Conservation (phyloP, 2,329 filamentous ascomycete species). For the Aspergillus amoenus region DNA sequence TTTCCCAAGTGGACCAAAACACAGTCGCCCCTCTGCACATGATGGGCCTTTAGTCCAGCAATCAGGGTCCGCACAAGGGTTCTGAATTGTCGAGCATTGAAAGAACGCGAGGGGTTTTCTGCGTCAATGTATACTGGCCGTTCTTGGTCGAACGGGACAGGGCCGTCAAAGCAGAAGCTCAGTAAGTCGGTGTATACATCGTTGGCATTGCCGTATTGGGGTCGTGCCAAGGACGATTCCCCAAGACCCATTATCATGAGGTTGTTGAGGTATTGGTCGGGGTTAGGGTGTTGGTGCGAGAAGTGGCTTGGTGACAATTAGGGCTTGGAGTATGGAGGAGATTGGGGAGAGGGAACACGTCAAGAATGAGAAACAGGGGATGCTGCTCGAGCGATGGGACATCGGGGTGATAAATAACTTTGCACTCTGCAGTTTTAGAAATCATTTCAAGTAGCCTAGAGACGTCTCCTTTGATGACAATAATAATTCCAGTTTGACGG, state of each 20-base stretch:
- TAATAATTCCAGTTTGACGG: conserved; percentile 12
- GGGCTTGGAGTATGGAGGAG: not conserved
- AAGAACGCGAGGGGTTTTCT: conserved; percentile 35
- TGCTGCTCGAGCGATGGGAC: not conserved
- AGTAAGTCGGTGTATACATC: conserved; percentile 40
- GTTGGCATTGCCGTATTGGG: conserved; percentile 14
- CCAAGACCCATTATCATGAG: conserved; percentile 24
- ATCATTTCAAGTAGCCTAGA: conserved; percentile 14
- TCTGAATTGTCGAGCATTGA: conserved; percentile 37
- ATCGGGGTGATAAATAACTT: conserved; percentile 18
- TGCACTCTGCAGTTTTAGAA: conserved; percentile 12
- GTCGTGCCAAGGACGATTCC: conserved; percentile 21
- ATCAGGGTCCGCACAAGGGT: conserved; percentile 39
- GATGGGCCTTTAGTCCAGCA: conserved; percentile 40
- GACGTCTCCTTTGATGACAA: conserved; percentile 9
- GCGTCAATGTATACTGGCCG: conserved; percentile 46
- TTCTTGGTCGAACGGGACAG: conserved; percentile 35
- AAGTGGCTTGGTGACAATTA: not conserved
- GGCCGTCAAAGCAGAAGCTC: conserved; percentile 41
- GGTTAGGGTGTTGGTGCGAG: conserved; percentile 2
- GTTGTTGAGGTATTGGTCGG: conserved; percentile 1
- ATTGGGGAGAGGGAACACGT: not conserved
- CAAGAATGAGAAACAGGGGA: not conserved
- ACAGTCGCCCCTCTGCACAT: conserved; percentile 42
- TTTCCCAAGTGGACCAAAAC: conserved; percentile 46